phyloP scores from a whole-genome alignment of 2,329 filamentous ascomycete species.

The Nemania serpens region DNA sequence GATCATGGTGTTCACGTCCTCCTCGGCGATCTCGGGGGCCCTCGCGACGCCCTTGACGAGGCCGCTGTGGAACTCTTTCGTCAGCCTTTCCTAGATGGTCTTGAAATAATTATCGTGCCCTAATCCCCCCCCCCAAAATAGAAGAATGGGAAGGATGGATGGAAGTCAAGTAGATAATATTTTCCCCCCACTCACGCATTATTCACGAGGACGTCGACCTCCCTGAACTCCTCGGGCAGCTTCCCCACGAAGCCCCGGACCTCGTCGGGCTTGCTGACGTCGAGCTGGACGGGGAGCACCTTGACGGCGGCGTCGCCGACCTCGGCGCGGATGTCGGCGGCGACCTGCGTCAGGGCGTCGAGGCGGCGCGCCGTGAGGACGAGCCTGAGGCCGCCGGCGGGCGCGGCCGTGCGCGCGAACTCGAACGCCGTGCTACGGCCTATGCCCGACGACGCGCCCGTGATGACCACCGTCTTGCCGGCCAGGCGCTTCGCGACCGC shows the following conservation, averaged over 20 bases:
- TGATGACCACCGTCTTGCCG: conserved; percentile 91
- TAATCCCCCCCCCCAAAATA: neutral
- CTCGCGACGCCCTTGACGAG: conserved; percentile 87
- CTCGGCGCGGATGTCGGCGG: conserved; percentile 59
- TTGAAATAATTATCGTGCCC: neutral
- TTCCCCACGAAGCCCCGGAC: conserved; percentile 72
- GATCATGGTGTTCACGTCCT: conserved; percentile 88
- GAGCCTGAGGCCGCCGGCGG: conserved; percentile 75
- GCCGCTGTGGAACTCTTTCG: conserved; percentile 58
- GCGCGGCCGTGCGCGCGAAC: conserved; percentile 84
- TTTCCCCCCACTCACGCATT: conserved; percentile 72
- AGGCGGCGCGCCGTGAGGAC: conserved; percentile 87
- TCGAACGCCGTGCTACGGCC: conserved; percentile 83
- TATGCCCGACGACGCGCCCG: conserved; percentile 92
- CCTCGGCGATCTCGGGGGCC: conserved; percentile 79
- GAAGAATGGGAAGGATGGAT: neutral
- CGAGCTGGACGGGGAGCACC: conserved; percentile 81
- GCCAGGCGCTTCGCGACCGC: conserved; percentile 82
- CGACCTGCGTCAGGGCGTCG: conserved; percentile 77
- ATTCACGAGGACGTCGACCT: conserved; percentile 90
- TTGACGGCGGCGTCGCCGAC: conserved; percentile 53
- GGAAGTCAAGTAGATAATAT: neutral
- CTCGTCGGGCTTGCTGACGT: conserved; percentile 80
- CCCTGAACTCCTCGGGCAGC: conserved; percentile 80
- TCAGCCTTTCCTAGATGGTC: neutral